Evolutionary conservation across 345 rosid genomes (phyloP).

Genomic region (Chamaenerion angustifolium): DNA sequence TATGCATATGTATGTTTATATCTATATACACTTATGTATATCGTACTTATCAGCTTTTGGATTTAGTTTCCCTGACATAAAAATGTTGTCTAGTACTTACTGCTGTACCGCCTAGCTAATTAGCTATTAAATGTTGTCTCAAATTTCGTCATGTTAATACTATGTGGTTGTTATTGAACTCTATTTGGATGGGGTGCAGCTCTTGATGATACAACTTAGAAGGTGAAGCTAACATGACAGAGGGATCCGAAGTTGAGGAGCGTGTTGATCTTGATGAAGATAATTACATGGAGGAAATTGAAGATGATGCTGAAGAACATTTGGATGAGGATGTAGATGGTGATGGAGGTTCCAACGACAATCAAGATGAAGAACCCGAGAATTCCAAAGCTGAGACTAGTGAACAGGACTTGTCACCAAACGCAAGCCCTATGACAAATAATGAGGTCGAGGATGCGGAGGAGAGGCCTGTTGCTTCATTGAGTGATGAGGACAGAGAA

Average conservation of each 20-base stretch:
- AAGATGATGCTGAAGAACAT: conserved; percentile 73
- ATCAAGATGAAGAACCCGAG: conserved; percentile 23
- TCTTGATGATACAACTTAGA: conserved; percentile 30
- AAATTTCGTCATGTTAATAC: too few relatives aligned
- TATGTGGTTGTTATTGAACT: too few relatives aligned
- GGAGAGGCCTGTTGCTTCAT: conserved; percentile 26
- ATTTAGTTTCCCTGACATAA: too few relatives aligned
- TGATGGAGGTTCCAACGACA: conserved; percentile 30
- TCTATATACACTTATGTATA: too few relatives aligned
- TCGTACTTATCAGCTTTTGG: too few relatives aligned
- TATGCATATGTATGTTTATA: too few relatives aligned
- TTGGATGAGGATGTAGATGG: conserved; percentile 51
- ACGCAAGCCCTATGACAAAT: conserved; percentile 20
- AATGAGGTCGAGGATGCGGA: conserved; percentile 47
- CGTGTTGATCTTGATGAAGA: conserved; percentile 92
- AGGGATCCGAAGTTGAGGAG: conserved; percentile 72
- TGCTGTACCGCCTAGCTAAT: too few relatives aligned
- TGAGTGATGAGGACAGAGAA: conserved; percentile 55
- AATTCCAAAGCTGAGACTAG: conserved; percentile 30
- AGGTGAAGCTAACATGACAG: conserved; percentile 46
- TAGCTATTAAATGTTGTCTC: too few relatives aligned
- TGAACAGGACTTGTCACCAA: conserved; percentile 36
- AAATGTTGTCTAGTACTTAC: too few relatives aligned
- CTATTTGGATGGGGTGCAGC: conserved; percentile 20
- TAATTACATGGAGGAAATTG: conserved; percentile 90